A percentile compares a stretch with the other conserved stretches of the same genome.
These are phyloP conservation scores for Coriaria nepalensis DNA, from an alignment of 306 rosid genomes.

Conservation along the genomic window DNA sequence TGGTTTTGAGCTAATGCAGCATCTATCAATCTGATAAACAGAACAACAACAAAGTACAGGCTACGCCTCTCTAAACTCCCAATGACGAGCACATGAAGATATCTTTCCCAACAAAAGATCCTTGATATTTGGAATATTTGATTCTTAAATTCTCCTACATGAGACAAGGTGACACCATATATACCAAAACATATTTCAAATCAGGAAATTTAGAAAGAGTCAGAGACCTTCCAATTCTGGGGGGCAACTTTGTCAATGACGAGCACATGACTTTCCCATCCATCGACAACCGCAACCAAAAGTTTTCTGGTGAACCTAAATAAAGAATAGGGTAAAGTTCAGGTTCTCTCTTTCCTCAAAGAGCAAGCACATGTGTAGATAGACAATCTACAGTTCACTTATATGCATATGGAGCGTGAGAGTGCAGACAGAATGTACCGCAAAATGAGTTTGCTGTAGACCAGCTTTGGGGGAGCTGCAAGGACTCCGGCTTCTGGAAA, in stretches of 20 bases:
- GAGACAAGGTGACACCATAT: too few species aligned
- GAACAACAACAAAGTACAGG: too few species aligned
- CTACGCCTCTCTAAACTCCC: too few species aligned
- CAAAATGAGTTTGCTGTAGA: constrained; percentile 73
- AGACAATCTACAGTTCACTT: constrained; percentile 6
- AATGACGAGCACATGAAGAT: too few species aligned
- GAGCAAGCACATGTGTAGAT: constrained; percentile 3
- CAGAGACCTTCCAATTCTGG: constrained; percentile 70
- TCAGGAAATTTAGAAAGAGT: background rate
- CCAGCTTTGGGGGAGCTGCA: constrained; percentile 86
- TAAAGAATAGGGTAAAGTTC: constrained; percentile 10
- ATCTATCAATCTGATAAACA: too few species aligned
- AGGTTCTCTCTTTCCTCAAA: background rate
- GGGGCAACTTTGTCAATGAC: constrained; percentile 64
- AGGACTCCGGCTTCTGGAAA: constrained; percentile 77
- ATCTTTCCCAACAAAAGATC: too few species aligned
- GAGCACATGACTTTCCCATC: constrained; percentile 61
- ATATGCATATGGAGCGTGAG: background rate
- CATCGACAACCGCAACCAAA: constrained; percentile 68
- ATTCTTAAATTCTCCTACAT: too few species aligned
- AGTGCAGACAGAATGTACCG: constrained; percentile 31
- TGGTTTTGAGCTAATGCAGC: too few species aligned
- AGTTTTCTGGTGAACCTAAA: constrained; percentile 73
- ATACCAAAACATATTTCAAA: too few species aligned
- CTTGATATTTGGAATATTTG: too few species aligned